Conservation (phyloP, 345 rosid species). For the Camelina hispida region DNA sequence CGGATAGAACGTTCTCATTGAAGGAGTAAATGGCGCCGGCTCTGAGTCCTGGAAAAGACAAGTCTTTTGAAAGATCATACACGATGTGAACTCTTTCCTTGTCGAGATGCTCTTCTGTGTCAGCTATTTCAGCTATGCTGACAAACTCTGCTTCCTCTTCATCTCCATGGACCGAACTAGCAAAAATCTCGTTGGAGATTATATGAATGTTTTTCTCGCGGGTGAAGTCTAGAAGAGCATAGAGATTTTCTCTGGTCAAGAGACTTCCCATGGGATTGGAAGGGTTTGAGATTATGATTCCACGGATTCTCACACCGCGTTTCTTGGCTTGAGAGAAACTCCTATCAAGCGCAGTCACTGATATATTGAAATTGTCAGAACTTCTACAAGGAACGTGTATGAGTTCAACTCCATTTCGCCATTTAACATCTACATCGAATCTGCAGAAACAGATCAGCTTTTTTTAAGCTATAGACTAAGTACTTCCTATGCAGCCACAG, state of each 20-base stretch:
- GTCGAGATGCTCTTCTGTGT: slow-evolving; percentile 58
- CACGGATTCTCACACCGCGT: slow-evolving; percentile 81
- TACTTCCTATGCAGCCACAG: background rate
- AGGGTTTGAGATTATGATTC: slow-evolving; percentile 81
- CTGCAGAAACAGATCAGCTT: slow-evolving; percentile 47
- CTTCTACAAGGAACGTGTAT: slow-evolving; percentile 87
- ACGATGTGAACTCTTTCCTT: slow-evolving; percentile 77
- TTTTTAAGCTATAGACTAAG: background rate
- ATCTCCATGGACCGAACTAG: slow-evolving; percentile 57
- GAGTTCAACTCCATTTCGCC: slow-evolving; percentile 91
- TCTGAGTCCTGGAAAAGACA: slow-evolving; percentile 71
- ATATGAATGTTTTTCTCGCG: slow-evolving; percentile 84
- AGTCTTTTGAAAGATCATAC: slow-evolving; percentile 68
- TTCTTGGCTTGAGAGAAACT: slow-evolving; percentile 85
- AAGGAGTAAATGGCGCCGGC: slow-evolving; percentile 68
- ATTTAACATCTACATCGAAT: slow-evolving; percentile 74
- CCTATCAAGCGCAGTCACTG: slow-evolving; percentile 72
- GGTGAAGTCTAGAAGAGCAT: slow-evolving; percentile 75
- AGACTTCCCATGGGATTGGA: slow-evolving; percentile 74
- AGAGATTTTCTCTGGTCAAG: slow-evolving; percentile 58
- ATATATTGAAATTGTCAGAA: slow-evolving; percentile 69
- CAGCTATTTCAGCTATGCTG: slow-evolving; percentile 72
- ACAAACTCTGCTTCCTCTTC: slow-evolving; percentile 54
- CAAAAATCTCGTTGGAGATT: slow-evolving; percentile 74
- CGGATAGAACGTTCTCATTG: slow-evolving; percentile 61